Evolutionary conservation across 345 rosid species (phyloP).

Genomic region (Acer negundo): DNA sequence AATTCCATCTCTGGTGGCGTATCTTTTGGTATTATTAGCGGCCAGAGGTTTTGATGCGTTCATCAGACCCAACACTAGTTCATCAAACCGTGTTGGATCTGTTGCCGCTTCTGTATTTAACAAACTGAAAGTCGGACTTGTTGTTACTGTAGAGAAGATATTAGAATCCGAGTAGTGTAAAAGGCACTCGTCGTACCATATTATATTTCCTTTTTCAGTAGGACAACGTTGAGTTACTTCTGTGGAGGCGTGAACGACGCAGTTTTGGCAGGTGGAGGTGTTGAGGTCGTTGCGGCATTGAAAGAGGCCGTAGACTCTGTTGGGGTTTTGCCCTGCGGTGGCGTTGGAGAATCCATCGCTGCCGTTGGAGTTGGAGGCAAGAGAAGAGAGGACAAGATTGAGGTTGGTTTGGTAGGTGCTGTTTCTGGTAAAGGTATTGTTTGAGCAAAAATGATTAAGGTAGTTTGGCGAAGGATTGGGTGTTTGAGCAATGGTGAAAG

Average conservation of each 20-base stretch:
- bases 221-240: slow-evolving; percentile 28
- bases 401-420: slow-evolving; percentile 48
- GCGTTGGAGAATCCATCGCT: slow-evolving; percentile 40
- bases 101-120: background rate
- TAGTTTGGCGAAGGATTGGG: background rate
- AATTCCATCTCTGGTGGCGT: slow-evolving; percentile 10
- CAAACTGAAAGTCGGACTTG: background rate
- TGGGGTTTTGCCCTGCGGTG: slow-evolving; percentile 30
- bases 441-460: background rate
- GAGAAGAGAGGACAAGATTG: slow-evolving; percentile 32
- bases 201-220: no score
- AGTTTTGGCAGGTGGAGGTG: slow-evolving; percentile 29
- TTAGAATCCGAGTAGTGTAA: slow-evolving; percentile 35
- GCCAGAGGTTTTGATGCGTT: background rate
- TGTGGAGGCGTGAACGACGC: slow-evolving; percentile 30
- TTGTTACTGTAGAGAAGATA: slow-evolving; percentile 16
- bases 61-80: background rate
- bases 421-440: slow-evolving; percentile 30
- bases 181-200: slow-evolving; percentile 27
- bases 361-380: slow-evolving; percentile 29
- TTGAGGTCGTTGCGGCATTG: background rate
- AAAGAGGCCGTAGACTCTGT: background rate
- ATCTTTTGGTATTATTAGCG: background rate
- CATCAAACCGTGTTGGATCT: background rate
- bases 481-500: background rate